Evolutionary conservation across 164 flowering plant species (phyloP), one percentile per base, ranked within the genome.

Genomic region (Paratinospora sagittata): DNA sequence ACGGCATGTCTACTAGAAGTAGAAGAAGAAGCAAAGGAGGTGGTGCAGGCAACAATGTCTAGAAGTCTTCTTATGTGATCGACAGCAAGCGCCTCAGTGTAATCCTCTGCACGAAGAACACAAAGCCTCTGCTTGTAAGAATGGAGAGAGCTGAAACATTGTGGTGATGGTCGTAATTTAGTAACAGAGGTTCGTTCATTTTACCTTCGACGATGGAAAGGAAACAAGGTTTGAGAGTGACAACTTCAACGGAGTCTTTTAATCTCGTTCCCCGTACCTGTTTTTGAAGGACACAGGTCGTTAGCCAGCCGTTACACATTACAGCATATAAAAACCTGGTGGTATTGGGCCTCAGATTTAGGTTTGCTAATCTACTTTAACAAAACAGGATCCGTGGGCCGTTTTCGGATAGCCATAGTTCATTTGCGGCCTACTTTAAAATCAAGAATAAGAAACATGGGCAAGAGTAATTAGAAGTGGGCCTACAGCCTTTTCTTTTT

Each of bases 41-140:
- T 85, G 26, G 97, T 91, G 86, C 97, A 93, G 39, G 97, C 93
- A 24, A 88, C 96, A 43, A 93, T 90, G 85, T 93, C 98, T 23
- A 93, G 88, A 57, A 93, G 91, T 34, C 98, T 85, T 8, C 96
- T 82, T 63, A 90, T 69, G 79, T 93, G 97, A 9, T 85, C 78
- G n/a, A 87, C 76, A 17, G 88, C 84, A 6, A 66, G 84, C 3
- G 82, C 88, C 58, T 91, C 92, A 1, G 90, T 86, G 83, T 93
- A 93, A 68, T 91, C 90, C 83, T 91, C 97, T 90, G 89, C 72
- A 60, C 23, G 19, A 37, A n/a, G 16, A 55, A n/a, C 13, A n/a
- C 13, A 34, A 57, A 27, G 4, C 19, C 3, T 39, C n/a, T 8
- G 24, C 24, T 34, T 37, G 49, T 66, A 23, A 36, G 24, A 36